Conservation (phyloP, 2,329 filamentous ascomycete species). For the Cytospora schulzeri region DNA sequence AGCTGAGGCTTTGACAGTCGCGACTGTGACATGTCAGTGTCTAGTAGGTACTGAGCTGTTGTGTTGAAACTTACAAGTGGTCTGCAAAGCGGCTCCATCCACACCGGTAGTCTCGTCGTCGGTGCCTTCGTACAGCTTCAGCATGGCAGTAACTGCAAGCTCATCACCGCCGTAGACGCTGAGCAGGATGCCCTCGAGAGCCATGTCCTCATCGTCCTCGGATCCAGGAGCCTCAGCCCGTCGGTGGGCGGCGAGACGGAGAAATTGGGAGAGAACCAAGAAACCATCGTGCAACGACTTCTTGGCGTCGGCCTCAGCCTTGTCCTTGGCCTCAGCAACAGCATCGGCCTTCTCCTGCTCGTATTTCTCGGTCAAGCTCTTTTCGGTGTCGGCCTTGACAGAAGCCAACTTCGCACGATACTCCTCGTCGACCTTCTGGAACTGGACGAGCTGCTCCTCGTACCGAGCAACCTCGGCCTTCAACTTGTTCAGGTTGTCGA, state of each 20-base stretch:
- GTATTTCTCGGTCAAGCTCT: slow-evolving; percentile 52
- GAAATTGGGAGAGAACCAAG: slow-evolving; percentile 74
- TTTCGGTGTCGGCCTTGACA: slow-evolving; percentile 63
- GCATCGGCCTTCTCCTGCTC: slow-evolving; percentile 59
- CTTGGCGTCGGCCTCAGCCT: slow-evolving; percentile 55
- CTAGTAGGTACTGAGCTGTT: neutral
- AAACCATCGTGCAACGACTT: slow-evolving; percentile 65
- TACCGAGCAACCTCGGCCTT: slow-evolving; percentile 68
- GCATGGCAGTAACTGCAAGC: slow-evolving; percentile 70
- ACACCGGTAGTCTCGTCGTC: slow-evolving; percentile 68
- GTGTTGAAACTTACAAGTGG: slow-evolving; percentile 65
- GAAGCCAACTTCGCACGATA: slow-evolving; percentile 62
- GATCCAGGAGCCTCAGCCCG: slow-evolving; percentile 69
- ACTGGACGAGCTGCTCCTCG: slow-evolving; percentile 74
- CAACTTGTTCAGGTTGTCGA: slow-evolving; percentile 74
- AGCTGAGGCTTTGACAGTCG: slow-evolving; percentile 59
- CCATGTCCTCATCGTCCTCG: slow-evolving; percentile 71
- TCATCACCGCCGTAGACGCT: slow-evolving; percentile 80
- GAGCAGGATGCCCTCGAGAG: slow-evolving; percentile 77
- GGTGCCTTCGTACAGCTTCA: slow-evolving; percentile 75
- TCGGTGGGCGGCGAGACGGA: slow-evolving; percentile 76
- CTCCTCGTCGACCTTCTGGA: slow-evolving; percentile 75
- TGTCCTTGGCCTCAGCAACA: slow-evolving; percentile 56
- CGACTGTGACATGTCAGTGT: slow-evolving; percentile 45
- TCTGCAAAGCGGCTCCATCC: slow-evolving; percentile 63